These are phyloP conservation scores for Trypanosoma theileri DNA, from an alignment of 208 protist species.

Conservation along the genomic window DNA sequence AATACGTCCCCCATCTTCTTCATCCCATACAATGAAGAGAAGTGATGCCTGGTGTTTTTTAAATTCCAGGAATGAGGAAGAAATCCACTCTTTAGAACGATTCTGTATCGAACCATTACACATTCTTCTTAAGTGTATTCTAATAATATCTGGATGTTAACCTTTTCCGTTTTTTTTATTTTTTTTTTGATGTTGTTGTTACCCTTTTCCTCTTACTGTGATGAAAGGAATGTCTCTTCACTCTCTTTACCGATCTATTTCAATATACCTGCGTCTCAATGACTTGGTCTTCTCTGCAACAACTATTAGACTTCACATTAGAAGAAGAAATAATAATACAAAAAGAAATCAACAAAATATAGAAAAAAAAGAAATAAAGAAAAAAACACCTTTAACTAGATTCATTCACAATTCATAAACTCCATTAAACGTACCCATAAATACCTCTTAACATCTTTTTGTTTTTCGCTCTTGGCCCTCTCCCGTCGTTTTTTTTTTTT, in stretches of 20 bases:
- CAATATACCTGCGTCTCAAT: too few species aligned
- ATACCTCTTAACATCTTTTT: neutral
- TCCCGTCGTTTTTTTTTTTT: neutral
- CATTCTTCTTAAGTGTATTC: too few species aligned
- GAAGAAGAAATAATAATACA: neutral
- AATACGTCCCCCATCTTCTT: constrained; percentile 46
- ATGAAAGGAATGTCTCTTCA: too few species aligned
- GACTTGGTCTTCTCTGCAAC: too few species aligned
- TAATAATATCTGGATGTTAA: too few species aligned
- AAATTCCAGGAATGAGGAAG: constrained; percentile 31
- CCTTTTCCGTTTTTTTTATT: too few species aligned
- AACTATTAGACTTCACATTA: neutral
- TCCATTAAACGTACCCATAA: neutral
- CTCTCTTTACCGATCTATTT: too few species aligned
- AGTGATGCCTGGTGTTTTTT: constrained; percentile 69
- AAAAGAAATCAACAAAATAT: neutral
- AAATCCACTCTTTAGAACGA: too few species aligned
- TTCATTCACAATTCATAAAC: neutral
- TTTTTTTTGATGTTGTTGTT: too few species aligned
- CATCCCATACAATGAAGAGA: constrained; percentile 65
- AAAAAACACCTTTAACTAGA: neutral
- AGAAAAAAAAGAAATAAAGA: constrained; percentile 3
- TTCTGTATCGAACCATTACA: too few species aligned
- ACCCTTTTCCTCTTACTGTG: too few species aligned
- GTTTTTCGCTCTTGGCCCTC: too few species aligned